phyloP scores from a whole-genome alignment of 2,329 filamentous ascomycete genomes.

The Sporothrix brasiliensis region DNA sequence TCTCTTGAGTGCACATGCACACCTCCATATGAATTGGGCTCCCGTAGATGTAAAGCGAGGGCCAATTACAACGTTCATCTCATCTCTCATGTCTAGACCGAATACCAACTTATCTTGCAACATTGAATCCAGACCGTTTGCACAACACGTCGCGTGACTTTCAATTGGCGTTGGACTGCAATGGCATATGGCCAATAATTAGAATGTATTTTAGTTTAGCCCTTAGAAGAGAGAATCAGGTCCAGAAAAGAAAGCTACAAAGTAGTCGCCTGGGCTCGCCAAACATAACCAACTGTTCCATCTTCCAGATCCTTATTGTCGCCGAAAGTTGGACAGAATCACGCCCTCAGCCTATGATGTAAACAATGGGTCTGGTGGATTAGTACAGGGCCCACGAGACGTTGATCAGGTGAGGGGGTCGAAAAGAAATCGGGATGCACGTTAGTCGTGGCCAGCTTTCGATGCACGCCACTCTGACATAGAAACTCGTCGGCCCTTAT shows the following conservation, averaged over 20 bases:
- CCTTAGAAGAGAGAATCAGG: not conserved
- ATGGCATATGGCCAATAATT: not conserved
- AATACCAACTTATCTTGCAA: not conserved
- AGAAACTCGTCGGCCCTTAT: constrained; percentile 6
- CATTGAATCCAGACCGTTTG: too few species aligned
- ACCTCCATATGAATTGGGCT: not conserved
- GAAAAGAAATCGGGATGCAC: constrained; percentile 16
- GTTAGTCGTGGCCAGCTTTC: not conserved
- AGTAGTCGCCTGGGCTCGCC: not conserved
- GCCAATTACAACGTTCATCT: not conserved
- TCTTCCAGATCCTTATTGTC: not conserved
- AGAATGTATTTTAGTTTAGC: not conserved
- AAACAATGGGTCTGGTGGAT: constrained; percentile 1
- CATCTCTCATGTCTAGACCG: not conserved
- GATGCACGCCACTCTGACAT: not conserved
- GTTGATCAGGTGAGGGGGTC: constrained; percentile 17
- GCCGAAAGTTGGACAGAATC: not conserved
- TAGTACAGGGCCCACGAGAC: not conserved
- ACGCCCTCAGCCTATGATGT: not conserved
- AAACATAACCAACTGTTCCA: not conserved
- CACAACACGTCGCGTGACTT: not conserved
- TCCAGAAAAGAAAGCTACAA: not conserved
- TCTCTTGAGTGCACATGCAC: not conserved
- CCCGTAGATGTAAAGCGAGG: not conserved
- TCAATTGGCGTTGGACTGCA: not conserved